phyloP scores from a whole-genome alignment of 345 rosid species.

The Salix udensis region DNA sequence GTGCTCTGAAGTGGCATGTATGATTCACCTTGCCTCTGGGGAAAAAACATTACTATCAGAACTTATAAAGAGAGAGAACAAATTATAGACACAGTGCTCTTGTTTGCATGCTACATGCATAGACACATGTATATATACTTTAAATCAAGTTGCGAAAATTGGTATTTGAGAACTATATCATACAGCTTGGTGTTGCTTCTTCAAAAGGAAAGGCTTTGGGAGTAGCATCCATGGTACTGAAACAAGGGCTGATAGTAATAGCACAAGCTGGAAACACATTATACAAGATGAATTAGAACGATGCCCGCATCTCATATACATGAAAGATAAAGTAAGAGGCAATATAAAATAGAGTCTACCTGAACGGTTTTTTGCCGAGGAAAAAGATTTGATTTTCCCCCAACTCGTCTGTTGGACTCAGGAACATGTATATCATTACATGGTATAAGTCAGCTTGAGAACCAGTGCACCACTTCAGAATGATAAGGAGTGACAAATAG shows the following conservation, averaged over 20 bases:
- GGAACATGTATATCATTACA: slow-evolving; percentile 90
- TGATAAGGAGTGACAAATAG: slow-evolving; percentile 73
- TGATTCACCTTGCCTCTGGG: slow-evolving; percentile 77
- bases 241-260: slow-evolving; percentile 75
- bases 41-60: slow-evolving; percentile 21
- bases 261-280: slow-evolving; percentile 50
- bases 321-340: not conserved
- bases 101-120: not conserved
- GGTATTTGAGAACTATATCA: slow-evolving; percentile 13
- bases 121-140: not conserved
- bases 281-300: not conserved
- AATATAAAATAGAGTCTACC: slow-evolving; percentile 36
- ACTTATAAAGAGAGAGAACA: not conserved
- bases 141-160: slow-evolving; percentile 1
- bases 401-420: slow-evolving; percentile 86
- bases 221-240: slow-evolving; percentile 96
- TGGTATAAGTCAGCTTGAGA: slow-evolving; percentile 95
- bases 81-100: not conserved
- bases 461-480: slow-evolving; percentile 88
- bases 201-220: slow-evolving; percentile 90
- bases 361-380: slow-evolving; percentile 67
- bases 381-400: slow-evolving; percentile 90
- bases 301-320: not conserved
- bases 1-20: slow-evolving; percentile 54
- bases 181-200: slow-evolving; percentile 78